phyloP scores from a whole-genome alignment of 495 filamentous ascomycete species.

The Neurospora intermedia region DNA sequence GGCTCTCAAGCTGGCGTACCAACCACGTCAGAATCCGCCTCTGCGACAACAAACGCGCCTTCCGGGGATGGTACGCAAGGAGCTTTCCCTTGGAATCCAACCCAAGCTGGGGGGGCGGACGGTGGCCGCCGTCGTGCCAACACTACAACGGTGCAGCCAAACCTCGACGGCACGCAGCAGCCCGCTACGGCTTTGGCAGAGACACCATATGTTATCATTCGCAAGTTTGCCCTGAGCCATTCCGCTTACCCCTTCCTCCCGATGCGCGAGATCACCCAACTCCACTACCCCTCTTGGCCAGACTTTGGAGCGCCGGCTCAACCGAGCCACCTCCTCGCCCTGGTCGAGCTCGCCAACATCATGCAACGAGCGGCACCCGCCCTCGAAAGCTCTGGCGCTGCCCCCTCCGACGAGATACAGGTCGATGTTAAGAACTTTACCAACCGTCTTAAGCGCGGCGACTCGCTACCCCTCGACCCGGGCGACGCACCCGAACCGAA shows the following conservation, averaged over 20 bases:
- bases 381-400: constrained; percentile 30
- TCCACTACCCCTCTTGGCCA: constrained; percentile 92
- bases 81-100: background rate
- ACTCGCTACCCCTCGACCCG: constrained; percentile 18
- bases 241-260: constrained; percentile 67
- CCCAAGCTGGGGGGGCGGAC: constrained; percentile 5
- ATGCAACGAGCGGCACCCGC: constrained; percentile 38
- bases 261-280: constrained; percentile 85
- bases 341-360: constrained; percentile 77
- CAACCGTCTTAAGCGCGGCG: constrained; percentile 1
- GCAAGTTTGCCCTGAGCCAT: constrained; percentile 79
- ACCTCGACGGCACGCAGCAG: background rate
- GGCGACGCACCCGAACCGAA: constrained; percentile 44
- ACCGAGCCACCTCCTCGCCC: constrained; percentile 68
- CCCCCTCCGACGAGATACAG: constrained; percentile 15
- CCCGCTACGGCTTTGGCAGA: constrained; percentile 25
- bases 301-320: constrained; percentile 92
- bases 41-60: constrained; percentile 1
- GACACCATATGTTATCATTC: constrained; percentile 66
- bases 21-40: constrained; percentile 8
- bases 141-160: constrained; percentile 24
- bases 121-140: constrained; percentile 33
- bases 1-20: constrained; percentile 4
- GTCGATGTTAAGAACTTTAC: background rate
- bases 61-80: background rate